phyloP scores from a whole-genome alignment of 2,329 filamentous ascomycete species.

The Dichotomopilus funicola region DNA sequence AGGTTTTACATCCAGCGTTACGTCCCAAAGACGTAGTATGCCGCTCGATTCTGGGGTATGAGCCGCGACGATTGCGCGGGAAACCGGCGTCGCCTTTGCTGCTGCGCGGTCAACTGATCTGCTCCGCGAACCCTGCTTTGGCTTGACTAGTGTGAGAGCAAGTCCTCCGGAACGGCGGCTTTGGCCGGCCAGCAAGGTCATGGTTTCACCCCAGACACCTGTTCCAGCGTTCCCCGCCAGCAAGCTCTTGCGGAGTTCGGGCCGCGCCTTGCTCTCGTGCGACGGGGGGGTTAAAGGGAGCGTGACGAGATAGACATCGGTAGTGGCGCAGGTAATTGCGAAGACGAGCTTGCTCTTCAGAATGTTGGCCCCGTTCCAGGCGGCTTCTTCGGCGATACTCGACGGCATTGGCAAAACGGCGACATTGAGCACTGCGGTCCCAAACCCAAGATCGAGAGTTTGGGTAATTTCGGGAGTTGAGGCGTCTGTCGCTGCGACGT shows the following conservation, averaged over 20 bases:
- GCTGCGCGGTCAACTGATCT: constrained; percentile 35
- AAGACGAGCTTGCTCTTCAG: constrained; percentile 55
- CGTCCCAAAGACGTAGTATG: constrained; percentile 51
- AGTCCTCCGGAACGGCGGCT: constrained; percentile 47
- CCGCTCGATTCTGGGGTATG: constrained; percentile 55
- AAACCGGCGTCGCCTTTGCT: constrained; percentile 23
- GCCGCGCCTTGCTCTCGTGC: constrained; percentile 49
- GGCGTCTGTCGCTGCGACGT: constrained; percentile 40
- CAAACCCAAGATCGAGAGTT: constrained; percentile 54
- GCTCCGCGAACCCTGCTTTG: constrained; percentile 30
- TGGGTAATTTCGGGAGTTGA: constrained; percentile 51
- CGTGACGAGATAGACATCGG: constrained; percentile 51
- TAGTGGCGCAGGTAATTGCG: constrained; percentile 52
- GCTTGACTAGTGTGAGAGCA: constrained; percentile 46
- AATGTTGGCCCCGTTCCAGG: constrained; percentile 40
- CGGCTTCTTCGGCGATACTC: constrained; percentile 43
- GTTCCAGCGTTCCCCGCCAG: constrained; percentile 50
- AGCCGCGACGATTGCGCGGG: constrained; percentile 51
- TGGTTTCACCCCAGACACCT: constrained; percentile 57
- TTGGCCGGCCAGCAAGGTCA: constrained; percentile 49
- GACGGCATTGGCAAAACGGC: constrained; percentile 49
- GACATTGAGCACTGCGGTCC: constrained; percentile 49
- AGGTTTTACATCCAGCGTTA: constrained; percentile 40
- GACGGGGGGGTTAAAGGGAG: constrained; percentile 57
- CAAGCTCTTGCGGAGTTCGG: constrained; percentile 45